Conservation (phyloP, 2,329 filamentous ascomycete genomes). For the Exserohilum turcica region DNA sequence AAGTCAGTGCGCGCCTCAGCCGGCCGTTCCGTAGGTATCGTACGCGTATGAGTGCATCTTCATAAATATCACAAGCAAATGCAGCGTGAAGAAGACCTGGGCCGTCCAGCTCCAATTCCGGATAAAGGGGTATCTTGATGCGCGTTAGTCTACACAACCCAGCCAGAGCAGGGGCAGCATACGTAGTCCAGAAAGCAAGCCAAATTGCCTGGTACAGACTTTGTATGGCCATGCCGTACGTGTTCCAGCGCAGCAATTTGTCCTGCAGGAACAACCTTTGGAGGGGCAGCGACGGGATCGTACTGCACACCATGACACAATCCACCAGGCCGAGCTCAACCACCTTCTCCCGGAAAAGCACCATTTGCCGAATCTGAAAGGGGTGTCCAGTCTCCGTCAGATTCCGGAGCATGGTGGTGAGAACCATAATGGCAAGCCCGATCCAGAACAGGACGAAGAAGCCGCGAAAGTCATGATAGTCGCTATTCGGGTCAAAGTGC, state of each 20-base stretch:
- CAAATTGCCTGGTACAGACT: slow-evolving; percentile 79
- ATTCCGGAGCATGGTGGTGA: slow-evolving; percentile 91
- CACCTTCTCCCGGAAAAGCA: slow-evolving; percentile 83
- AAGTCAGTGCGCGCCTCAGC: not conserved
- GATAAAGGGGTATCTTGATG: slow-evolving; percentile 72
- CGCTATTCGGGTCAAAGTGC: slow-evolving; percentile 90
- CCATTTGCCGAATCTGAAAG: slow-evolving; percentile 84
- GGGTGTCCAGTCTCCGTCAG: slow-evolving; percentile 92
- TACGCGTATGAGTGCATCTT: slow-evolving; percentile 95
- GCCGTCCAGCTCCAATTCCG: slow-evolving; percentile 95
- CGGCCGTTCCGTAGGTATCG: not conserved
- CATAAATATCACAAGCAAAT: slow-evolving; percentile 92
- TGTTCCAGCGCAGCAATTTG: slow-evolving; percentile 70
- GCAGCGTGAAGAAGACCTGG: slow-evolving; percentile 91
- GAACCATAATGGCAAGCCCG: slow-evolving; percentile 92
- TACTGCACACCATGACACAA: slow-evolving; percentile 80
- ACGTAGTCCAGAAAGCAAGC: slow-evolving; percentile 80
- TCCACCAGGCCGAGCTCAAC: slow-evolving; percentile 86
- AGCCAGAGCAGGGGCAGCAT: slow-evolving; percentile 25
- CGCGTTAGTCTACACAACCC: slow-evolving; percentile 10
- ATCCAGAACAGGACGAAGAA: slow-evolving; percentile 99
- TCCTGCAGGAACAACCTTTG: slow-evolving; percentile 69
- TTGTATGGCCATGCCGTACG: slow-evolving; percentile 79
- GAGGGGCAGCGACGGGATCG: slow-evolving; percentile 72
- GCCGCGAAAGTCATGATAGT: slow-evolving; percentile 92